Evolutionary conservation across 345 rosid genomes (phyloP).

Genomic region (Raphanus raphanistrum): DNA sequence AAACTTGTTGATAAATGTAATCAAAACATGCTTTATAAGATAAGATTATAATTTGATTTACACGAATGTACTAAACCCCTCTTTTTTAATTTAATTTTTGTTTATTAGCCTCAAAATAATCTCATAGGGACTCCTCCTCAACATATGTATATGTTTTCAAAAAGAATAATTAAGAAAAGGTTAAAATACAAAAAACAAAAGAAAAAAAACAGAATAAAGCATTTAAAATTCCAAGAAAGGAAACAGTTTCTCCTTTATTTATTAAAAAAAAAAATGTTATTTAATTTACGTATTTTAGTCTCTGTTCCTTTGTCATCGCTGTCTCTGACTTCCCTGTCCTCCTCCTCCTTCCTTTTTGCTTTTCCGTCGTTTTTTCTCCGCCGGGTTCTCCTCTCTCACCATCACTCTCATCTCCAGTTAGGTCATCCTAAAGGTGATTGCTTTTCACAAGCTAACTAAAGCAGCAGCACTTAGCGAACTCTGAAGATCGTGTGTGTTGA

Average conservation of each 20-base stretch:
- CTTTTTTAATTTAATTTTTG: no score
- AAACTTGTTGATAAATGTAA: not conserved
- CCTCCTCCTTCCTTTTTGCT: conserved; percentile 27
- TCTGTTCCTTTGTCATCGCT: conserved; percentile 29
- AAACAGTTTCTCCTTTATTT: conserved; percentile 20
- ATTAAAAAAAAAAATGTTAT: not conserved
- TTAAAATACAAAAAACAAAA: not conserved
- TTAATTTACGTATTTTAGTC: not conserved
- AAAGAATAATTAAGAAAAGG: not conserved
- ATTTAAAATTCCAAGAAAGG: conserved; percentile 8
- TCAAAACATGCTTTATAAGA: not conserved
- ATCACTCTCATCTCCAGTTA: conserved; percentile 4
- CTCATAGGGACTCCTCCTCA: not conserved
- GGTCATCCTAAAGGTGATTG: not conserved
- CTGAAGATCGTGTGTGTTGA: conserved; percentile 13
- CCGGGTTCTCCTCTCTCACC: conserved; percentile 15
- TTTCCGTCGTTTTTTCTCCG: conserved; percentile 37
- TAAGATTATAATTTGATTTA: conserved; percentile 5
- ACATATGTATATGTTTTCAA: not conserved
- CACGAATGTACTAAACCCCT: not conserved
- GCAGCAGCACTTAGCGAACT: conserved; percentile 2
- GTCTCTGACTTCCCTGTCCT: conserved; percentile 39
- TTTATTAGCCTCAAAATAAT: no score
- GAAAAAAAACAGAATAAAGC: conserved; percentile 3
- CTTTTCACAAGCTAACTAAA: not conserved